Evolutionary conservation across 2,329 filamentous ascomycete species (phyloP).

Genomic region (Fusarium pseudonygamai): DNA sequence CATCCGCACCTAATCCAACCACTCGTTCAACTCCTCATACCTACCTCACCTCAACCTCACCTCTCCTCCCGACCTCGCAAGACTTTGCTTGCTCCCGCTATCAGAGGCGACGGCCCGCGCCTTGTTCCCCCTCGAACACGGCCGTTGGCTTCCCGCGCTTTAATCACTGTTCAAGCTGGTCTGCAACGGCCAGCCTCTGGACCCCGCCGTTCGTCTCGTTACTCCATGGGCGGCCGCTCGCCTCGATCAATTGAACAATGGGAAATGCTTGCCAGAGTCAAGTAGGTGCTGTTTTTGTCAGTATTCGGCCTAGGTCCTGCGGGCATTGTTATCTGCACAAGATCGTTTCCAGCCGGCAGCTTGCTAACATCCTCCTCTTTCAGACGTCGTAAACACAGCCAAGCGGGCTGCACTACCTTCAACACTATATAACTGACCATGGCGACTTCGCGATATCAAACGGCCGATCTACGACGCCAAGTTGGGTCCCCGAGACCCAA

Average conservation of each 20-base stretch:
- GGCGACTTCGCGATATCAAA: constrained; percentile 58
- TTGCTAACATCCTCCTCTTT: constrained; percentile 19
- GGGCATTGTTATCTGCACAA: neutral
- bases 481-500: constrained; percentile 67
- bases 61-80: constrained; percentile 30
- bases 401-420: constrained; percentile 45
- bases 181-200: constrained; percentile 27
- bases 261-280: constrained; percentile 56
- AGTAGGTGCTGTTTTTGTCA: constrained; percentile 50
- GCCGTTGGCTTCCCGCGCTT: constrained; percentile 17
- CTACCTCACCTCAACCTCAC: constrained; percentile 22
- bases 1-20: constrained; percentile 25
- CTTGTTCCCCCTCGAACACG: constrained; percentile 22
- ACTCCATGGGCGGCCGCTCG: constrained; percentile 56
- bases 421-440: constrained; percentile 50
- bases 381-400: constrained; percentile 57
- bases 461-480: constrained; percentile 60
- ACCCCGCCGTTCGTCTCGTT: constrained; percentile 35
- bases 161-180: constrained; percentile 24
- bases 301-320: constrained; percentile 11
- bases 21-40: constrained; percentile 38
- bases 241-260: constrained; percentile 58
- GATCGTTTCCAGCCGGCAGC: neutral
- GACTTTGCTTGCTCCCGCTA: constrained; percentile 17
- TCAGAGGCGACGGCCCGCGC: constrained; percentile 36